Percentiles rank a stretch among this genome's conserved stretches.
Conservation (phyloP, 768 basidiomycete species). For the Tulasnella sp. region DNA sequence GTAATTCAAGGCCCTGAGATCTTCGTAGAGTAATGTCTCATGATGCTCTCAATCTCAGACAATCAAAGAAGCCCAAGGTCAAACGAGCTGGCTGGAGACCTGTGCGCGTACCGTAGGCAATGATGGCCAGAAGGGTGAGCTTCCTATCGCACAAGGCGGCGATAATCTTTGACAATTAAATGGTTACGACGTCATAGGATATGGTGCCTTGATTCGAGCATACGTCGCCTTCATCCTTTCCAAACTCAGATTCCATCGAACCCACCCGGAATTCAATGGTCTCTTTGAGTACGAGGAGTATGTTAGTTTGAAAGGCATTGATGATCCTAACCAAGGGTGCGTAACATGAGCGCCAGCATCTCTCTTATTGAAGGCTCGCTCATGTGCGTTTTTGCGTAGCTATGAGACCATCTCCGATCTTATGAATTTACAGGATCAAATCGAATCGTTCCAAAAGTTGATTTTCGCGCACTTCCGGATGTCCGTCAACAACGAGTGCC, state of each 20-base stretch:
- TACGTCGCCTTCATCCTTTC: slow-evolving; percentile 94
- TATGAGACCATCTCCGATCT: slow-evolving; percentile 97
- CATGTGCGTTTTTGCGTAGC: slow-evolving; percentile 32
- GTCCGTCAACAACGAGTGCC: slow-evolving; percentile 91
- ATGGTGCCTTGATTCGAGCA: slow-evolving; percentile 83
- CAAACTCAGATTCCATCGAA: slow-evolving; percentile 89
- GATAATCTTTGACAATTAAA: neutral
- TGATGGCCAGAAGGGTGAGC: slow-evolving; percentile 65
- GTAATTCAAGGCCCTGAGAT: slow-evolving; percentile 25
- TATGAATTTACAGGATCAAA: slow-evolving; percentile 96
- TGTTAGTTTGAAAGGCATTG: slow-evolving; percentile 90
- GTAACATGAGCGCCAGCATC: slow-evolving; percentile 21
- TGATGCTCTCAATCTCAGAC: slow-evolving; percentile 41
- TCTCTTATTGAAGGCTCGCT: slow-evolving; percentile 3
- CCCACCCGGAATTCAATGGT: slow-evolving; percentile 96
- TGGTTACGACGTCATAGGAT: slow-evolving; percentile 42
- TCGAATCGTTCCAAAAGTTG: slow-evolving; percentile 97
- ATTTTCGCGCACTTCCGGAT: slow-evolving; percentile 90
- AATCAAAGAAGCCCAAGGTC: slow-evolving; percentile 91
- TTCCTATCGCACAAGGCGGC: neutral
- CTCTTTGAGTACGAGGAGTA: slow-evolving; percentile 99
- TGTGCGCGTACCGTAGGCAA: slow-evolving; percentile 79
- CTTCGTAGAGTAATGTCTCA: slow-evolving; percentile 1
- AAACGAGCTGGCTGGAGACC: slow-evolving; percentile 97
- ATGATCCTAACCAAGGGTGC: slow-evolving; percentile 98